Percentiles rank a stretch among this genome's conserved stretches.
phyloP scores from a whole-genome alignment of 495 filamentous ascomycete genomes.

The Cercophora newfieldiana region DNA sequence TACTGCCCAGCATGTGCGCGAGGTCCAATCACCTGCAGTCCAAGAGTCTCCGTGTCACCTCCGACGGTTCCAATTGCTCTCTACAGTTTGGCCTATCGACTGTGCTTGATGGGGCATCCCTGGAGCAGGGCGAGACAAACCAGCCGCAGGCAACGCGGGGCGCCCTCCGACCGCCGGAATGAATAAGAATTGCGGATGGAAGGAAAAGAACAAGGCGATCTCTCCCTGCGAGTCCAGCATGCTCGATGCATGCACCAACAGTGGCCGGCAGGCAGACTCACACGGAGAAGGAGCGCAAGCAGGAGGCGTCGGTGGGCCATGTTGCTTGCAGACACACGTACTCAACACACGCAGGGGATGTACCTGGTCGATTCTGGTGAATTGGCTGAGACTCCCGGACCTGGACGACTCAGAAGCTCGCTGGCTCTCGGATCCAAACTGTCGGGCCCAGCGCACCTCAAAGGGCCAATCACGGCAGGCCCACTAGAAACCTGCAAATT shows the following conservation, averaged over 20 bases:
- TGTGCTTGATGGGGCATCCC: neutral
- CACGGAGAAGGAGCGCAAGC: neutral
- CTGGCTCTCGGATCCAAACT: slow-evolving; percentile 14
- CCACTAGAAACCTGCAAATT: neutral
- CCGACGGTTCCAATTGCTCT: neutral
- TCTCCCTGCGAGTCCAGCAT: neutral
- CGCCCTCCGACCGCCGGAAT: neutral
- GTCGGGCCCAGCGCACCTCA: slow-evolving; percentile 14
- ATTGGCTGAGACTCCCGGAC: neutral
- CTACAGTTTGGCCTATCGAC: neutral
- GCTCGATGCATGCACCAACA: neutral
- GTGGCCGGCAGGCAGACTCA: neutral
- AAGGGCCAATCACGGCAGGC: slow-evolving; percentile 4
- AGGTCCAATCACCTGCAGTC: neutral
- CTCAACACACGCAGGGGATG: neutral
- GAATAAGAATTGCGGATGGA: neutral
- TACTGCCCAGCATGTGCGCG: neutral
- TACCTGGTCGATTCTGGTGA: neutral
- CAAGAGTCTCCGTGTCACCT: neutral
- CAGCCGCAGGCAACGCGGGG: neutral
- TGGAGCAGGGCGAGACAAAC: neutral
- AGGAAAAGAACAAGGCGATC: neutral
- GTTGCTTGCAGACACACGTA: neutral
- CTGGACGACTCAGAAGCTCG: slow-evolving; percentile 11
- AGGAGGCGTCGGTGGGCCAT: neutral